Evolutionary conservation across 768 basidiomycete genomes (phyloP).

Genomic region (Suillus spraguei): DNA sequence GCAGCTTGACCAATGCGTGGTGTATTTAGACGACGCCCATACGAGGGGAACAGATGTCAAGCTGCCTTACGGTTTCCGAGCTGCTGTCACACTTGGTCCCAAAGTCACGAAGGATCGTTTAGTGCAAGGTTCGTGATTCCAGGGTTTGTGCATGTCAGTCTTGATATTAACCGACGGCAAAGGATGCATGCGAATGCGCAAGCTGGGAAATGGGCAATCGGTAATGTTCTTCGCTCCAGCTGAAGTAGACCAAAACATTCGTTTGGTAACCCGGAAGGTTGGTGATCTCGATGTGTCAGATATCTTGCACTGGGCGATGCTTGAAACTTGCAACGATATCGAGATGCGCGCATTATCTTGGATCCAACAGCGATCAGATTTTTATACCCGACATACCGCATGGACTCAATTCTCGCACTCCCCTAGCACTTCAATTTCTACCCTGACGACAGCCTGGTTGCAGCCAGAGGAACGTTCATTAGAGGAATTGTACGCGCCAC

Average conservation of each 20-base stretch:
- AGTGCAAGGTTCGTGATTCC: neutral
- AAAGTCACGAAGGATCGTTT: conserved; percentile 50
- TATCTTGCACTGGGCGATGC: conserved; percentile 47
- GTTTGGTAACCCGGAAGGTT: conserved; percentile 22
- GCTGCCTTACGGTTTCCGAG: conserved; percentile 41
- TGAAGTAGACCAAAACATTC: conserved; percentile 42
- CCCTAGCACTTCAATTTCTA: neutral
- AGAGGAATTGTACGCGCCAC: conserved; percentile 35
- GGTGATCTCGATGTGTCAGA: conserved; percentile 25
- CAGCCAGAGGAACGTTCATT: conserved; percentile 43
- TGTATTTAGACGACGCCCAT: neutral
- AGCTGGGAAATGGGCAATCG: conserved; percentile 49
- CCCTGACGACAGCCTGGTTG: conserved; percentile 36
- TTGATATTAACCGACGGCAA: neutral
- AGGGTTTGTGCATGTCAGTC: neutral
- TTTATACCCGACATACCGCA: conserved; percentile 18
- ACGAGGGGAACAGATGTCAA: conserved; percentile 30
- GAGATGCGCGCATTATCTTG: conserved; percentile 41
- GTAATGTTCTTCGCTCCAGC: conserved; percentile 48
- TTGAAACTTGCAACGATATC: conserved; percentile 46
- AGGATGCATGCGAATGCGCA: conserved; percentile 60
- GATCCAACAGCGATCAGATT: conserved; percentile 39
- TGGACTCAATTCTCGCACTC: conserved; percentile 19
- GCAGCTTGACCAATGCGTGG: neutral
- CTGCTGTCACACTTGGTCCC: conserved; percentile 51